These are phyloP conservation scores for Malbranchea zuffiana DNA, from an alignment of 2,329 filamentous ascomycete species.

Conservation along the genomic window DNA sequence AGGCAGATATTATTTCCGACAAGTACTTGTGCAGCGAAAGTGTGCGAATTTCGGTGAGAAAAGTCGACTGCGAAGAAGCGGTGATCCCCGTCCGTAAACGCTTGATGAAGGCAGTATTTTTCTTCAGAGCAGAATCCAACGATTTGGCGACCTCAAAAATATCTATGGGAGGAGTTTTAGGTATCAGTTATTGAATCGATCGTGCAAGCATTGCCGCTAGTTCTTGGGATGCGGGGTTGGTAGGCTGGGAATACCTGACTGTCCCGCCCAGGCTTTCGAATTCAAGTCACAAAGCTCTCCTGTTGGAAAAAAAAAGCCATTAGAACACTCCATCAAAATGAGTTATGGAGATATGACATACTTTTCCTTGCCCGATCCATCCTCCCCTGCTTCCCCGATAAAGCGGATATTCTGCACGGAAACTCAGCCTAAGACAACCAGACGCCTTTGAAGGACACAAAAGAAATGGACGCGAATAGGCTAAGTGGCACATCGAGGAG, in stretches of 20 bases:
- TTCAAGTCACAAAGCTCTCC: conserved; percentile 88
- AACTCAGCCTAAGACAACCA: conserved; percentile 1
- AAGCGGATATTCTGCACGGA: conserved; percentile 3
- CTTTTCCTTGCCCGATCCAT: conserved; percentile 44
- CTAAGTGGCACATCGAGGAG: no score
- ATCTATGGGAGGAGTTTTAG: conserved; percentile 40
- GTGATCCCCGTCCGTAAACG: conserved; percentile 83
- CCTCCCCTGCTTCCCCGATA: conserved; percentile 16
- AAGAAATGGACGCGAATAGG: conserved; percentile 8
- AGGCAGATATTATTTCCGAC: conserved; percentile 91
- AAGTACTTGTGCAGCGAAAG: conserved; percentile 92
- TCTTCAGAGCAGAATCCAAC: conserved; percentile 90
- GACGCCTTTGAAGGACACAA: conserved; percentile 8
- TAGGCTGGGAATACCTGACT: conserved; percentile 53
- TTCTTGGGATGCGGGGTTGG: conserved; percentile 8
- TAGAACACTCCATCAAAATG: conserved; percentile 1
- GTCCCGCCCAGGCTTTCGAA: conserved; percentile 75
- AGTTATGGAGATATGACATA: conserved; percentile 20
- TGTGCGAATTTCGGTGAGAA: conserved; percentile 79
- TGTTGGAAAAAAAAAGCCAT: conserved; percentile 30
- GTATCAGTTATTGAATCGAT: conserved; percentile 17
- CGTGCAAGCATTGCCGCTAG: neutral
- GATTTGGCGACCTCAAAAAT: conserved; percentile 65
- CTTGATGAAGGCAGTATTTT: conserved; percentile 97
- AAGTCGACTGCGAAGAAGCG: conserved; percentile 64